Base-by-base conservation (phyloP, 2,329 filamentous ascomycete genomes). In the Aspergillus pseudotamarii region DNA sequence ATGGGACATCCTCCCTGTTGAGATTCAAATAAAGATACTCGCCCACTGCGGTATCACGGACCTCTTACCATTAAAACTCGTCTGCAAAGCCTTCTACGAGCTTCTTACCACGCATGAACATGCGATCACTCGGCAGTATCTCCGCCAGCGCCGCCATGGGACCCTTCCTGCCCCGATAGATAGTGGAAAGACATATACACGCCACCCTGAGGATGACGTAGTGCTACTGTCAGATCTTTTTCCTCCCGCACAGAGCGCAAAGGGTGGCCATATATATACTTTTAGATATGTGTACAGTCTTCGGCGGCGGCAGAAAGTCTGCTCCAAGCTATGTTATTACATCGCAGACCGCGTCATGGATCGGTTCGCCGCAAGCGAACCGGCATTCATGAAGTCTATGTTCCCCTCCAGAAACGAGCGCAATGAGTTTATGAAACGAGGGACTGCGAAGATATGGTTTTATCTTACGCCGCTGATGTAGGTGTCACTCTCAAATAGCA, bases 191-290 rank as follows among this genome's bases (percentile, higher is more conserved):
- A 74, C 66, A 26, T 79, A 80, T 68, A 80, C 78, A 38, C 72
- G 78, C 51, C 77, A 76, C 45, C 78, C 79, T 5, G 73, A 78
- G 64, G 79, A 81, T 62, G 78, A 81, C 69, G 78, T 79, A 41
- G 75, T 81, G 43, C 73, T 81, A 28, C 69, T 81, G 19, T 80
- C 79, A 12, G 79, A 81, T 64, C 69, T 81, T 9, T 81, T 81
- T 56, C 78, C 76, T 6, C 79, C 79, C 0, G 66, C 73, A 6
- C 75, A 73, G 45, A 75, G 74, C 46, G 73, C 74, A 12, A 72
- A 73, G 46, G 74, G 76, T 23, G 76, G 75, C 12, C 73, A 79
- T 60, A 68, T 77, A 48, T 81, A 79, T 62, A 78, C 78, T 2
- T 81, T 79, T 58, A 72, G 75, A 65, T 81, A 81, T 67, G 61